Evolutionary conservation across 2,329 filamentous ascomycete species (phyloP), one percentile per base, ranked within the genome.

Genomic region (Epichloe sylvatica): DNA sequence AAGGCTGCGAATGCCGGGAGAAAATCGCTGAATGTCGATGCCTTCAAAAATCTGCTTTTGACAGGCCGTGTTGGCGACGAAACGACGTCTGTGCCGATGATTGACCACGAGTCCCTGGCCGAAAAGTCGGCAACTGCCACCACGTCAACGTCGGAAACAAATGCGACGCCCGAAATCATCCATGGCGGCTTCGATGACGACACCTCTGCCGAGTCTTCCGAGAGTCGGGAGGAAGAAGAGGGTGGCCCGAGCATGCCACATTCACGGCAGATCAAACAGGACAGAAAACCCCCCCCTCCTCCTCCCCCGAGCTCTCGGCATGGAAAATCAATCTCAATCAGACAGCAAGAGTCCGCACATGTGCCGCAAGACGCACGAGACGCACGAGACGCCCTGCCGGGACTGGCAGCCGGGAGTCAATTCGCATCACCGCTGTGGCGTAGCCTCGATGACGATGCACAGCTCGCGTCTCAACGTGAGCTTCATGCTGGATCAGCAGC

Each of bases 311-410:
- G 77, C 60, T 88, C 84, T 47, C 79, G 85, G 49, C 85, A 90
- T 66, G 87, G 87, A 4, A 90, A 84, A 64, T 73, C 82, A 17
- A 84, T 91, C 55, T 73, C 82, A 17, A 84, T 91, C 55, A 79
- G 74, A 55, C 63, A 49, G 17, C 42, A 51, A 19, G 23, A 37
- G 40, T 5, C 40, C 5, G 19, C 23, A 5, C 34, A 44, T 21
- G 23, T 15, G 23, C n/a, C 23, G 23, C 39, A 9, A 8, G 40
- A 45, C 19, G 45, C 17, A 15, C 35, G 38, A 12, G 33, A 50
- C 21, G 38, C 19, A 19, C 19, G 19, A 19, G 19, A 19, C 2
- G 19, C 19, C 17, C 17, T 19, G n/a, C n/a, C n/a, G n/a, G n/a
- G n/a, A n/a, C n/a, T n/a, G n/a, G n/a, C n/a, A n/a, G n/a, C n/a